Evolutionary conservation across 2,329 filamentous ascomycete genomes (phyloP).

Genomic region (Trichoderma harzianum): DNA sequence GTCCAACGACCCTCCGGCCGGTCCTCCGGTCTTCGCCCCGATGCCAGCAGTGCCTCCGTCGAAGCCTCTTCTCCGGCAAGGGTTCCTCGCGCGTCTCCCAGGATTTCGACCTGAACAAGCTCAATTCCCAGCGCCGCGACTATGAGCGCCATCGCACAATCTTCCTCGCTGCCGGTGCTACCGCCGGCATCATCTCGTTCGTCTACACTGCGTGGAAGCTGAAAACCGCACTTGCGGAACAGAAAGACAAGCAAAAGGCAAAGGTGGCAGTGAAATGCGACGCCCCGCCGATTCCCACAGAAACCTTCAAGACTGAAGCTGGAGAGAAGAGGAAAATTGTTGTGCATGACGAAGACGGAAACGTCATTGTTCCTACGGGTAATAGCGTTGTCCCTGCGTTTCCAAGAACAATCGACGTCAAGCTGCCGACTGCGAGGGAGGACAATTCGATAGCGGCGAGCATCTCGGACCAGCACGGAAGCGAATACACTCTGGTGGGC

Average conservation of each 20-base stretch:
- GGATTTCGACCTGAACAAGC: conserved; percentile 47
- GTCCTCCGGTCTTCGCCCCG: conserved; percentile 24
- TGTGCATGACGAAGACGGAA: conserved; percentile 63
- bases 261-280: conserved; percentile 40
- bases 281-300: conserved; percentile 36
- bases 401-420: conserved; percentile 67
- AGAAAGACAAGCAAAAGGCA: conserved; percentile 34
- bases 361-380: conserved; percentile 75
- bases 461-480: conserved; percentile 41
- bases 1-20: conserved; percentile 26
- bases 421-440: conserved; percentile 34
- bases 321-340: conserved; percentile 56
- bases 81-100: conserved; percentile 40
- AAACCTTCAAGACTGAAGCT: conserved; percentile 47
- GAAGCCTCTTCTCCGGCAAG: conserved; percentile 31
- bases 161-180: conserved; percentile 50
- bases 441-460: conserved; percentile 37
- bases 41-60: conserved; percentile 17
- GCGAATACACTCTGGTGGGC: conserved; percentile 83
- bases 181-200: conserved; percentile 49
- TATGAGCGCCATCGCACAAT: conserved; percentile 50
- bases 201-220: conserved; percentile 53
- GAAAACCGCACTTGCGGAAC: conserved; percentile 38
- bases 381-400: conserved; percentile 77
- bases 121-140: conserved; percentile 45